Evolutionary conservation across 352 stramenopile genomes (phyloP), one percentile per base, ranked within the genome.

Genomic region (Phytophthora sojae): DNA sequence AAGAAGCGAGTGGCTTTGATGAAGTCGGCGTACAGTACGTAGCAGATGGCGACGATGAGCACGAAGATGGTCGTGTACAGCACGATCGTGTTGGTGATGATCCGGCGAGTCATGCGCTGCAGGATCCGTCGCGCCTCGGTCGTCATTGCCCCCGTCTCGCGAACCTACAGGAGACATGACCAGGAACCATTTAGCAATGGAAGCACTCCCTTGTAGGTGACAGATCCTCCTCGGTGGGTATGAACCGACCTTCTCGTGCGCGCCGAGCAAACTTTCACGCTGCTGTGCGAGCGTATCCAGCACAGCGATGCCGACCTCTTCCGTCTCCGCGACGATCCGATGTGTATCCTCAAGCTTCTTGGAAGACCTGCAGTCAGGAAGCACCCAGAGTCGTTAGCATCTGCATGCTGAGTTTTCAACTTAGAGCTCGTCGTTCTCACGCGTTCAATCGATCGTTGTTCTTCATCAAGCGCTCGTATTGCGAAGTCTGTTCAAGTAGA

Each of bases 11-110:
- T 70, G 58, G 71, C 30, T 21, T 68, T 45, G 72, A 95, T 93
- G 53, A 93, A 95, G 61, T 95, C 83, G 56, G 83, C 81, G 69
- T 95, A 95, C 45, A 93, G 73, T 11, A 95, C 84, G 45, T 91
- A 79, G 68, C 75, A 90, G 55, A 95, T 95, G 6, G 83, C 77
- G 17, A 75, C 74, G 19, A 92, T 67, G 63, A 95, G 84, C 12
- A 90, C 56, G 30, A 82, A 78, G 60, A 95, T 94, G 39, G 88
- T 84, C 47, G 83, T 92, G 72, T 92, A 95, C 57, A 95, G 75
- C 56, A 93, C 83, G 64, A 94, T 89, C 5, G 75, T 88, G 76
- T 95, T 92, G 57, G 85, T 93, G 67, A 94, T 77, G 52, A 92
- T 82, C 42, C 88, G 88, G 4, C 86, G 86, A 47, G 82, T 86